Evolutionary conservation across 345 rosid genomes (phyloP).

Genomic region (Triadica sebifera): DNA sequence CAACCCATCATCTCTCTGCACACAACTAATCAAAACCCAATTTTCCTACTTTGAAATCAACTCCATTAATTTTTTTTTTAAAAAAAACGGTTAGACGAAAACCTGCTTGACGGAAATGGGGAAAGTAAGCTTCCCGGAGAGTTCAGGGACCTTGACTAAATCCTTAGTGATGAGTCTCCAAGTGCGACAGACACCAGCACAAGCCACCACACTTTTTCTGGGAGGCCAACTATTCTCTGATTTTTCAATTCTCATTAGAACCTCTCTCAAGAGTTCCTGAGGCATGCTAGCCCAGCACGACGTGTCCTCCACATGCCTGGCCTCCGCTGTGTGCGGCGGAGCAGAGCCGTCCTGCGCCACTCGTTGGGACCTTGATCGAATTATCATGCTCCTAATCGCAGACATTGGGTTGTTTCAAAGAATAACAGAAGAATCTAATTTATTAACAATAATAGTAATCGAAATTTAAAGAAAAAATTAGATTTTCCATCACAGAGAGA

Average conservation of each 20-base stretch:
- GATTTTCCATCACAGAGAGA: background rate
- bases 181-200: constrained; percentile 36
- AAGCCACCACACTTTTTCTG: constrained; percentile 34
- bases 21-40: background rate
- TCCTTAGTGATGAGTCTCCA: constrained; percentile 32
- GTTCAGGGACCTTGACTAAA: constrained; percentile 33
- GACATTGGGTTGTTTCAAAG: constrained; percentile 11
- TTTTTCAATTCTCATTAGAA: constrained; percentile 26
- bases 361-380: constrained; percentile 29
- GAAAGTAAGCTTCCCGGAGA: constrained; percentile 30
- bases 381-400: constrained; percentile 44
- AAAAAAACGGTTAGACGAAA: background rate
- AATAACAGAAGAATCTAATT: no score
- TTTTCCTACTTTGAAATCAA: background rate
- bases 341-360: constrained; percentile 26
- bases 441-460: background rate
- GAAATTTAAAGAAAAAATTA: background rate
- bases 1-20: background rate
- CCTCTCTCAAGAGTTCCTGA: constrained; percentile 34
- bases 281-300: constrained; percentile 32
- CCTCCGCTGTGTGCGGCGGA: background rate
- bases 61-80: background rate
- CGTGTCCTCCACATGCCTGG: background rate
- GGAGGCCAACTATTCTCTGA: constrained; percentile 36
- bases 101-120: constrained; percentile 37